Base-by-base conservation (phyloP, 23 red algal genomes). In the Chondrus crispus region DNA sequence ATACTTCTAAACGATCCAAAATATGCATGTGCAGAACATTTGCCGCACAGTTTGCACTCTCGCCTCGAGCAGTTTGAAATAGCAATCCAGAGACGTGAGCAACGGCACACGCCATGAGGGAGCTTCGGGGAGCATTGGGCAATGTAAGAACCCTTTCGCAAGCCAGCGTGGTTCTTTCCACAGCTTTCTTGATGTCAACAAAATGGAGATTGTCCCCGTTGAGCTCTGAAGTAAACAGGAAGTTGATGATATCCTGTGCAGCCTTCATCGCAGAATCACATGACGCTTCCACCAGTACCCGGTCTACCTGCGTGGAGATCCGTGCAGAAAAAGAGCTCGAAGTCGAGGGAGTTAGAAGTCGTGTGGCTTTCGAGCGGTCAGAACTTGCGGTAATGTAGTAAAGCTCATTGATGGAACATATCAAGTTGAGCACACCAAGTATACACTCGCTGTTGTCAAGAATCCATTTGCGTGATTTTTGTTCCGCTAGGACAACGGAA, bases 181-280 rank as follows among this genome's bases (percentile, higher is more conserved):
- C n/a, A n/a, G n/a, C n/a, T n/a, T n/a, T n/a, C n/a, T n/a, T n/a
- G n/a, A n/a, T n/a, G n/a, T n/a, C n/a, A n/a, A n/a, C n/a, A n/a
- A n/a, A n/a, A n/a, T n/a, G n/a, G n/a, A n/a, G n/a, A n/a, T n/a
- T n/a, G n/a, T n/a, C n/a, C n/a, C n/a, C n/a, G n/a, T n/a, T n/a
- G n/a, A n/a, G n/a, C n/a, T n/a, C n/a, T n/a, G n/a, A n/a, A n/a
- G n/a, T n/a, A 6, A 49, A 35, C 13, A 60, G 5, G 6, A 8
- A 71, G 48, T 26, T 52, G 60, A 88, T 20, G 26, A 88, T 52
- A 43, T 88, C 85, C 47, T 88, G 85, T 39, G 70, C 68, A 54
- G 68, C 44, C 47, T 88, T 88, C 5, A 88, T 43, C 3, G 85
- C 66, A 22, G 69, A 88, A 42, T 88, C 85, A 47, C 85, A 74